Base-by-base conservation (phyloP, 768 basidiomycete species). In the Dictyophora rubrovolvata region DNA sequence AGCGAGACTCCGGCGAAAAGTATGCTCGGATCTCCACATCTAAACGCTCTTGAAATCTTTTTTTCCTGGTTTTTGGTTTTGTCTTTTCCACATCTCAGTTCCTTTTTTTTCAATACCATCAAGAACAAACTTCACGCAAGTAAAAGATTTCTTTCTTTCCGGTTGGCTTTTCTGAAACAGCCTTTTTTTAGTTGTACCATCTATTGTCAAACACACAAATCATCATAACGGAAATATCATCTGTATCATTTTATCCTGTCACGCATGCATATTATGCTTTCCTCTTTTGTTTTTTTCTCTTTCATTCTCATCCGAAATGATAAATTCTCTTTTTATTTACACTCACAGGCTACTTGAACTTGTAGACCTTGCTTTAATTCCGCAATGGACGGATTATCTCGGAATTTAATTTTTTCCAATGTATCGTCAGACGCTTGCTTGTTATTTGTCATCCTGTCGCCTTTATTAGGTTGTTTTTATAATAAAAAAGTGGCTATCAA, bases 181-280 rank as follows among this genome's bases (percentile, higher is more conserved):
- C n/a, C n/a, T n/a, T 12, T 4, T 9, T 42, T n/a, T 54, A 56
- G 55, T 23, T 56, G 55, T 56, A 56, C 47, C 42, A 42, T 42
- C 10, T 42, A 42, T 42, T n/a, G 42, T 42, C n/a, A 12, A 42
- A n/a, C 42, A 42, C 14, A 8, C 42, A 42, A 28, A n/a, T 42
- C 42, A 42, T 42, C 42, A 42, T 14, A 14, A 42, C 42, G 28
- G 28, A 28, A 28, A 28, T 28, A 28, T 42, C n/a, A 12, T 42
- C 11, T 42, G 42, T 12, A 42, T 14, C n/a, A 42, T 14, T 12
- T 4, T 42, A 42, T 42, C 42, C 11, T 42, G 12, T 14, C 42
- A 42, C 11, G 10, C 12, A 14, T n/a, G 42, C 42, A 12, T n/a
- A 5, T 42, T n/a, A 12, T 42, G 5, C 42, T 42, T n/a, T 42